Conservation (phyloP, 192 early-diverging fungal genomes). For the Coemansia sp. region DNA sequence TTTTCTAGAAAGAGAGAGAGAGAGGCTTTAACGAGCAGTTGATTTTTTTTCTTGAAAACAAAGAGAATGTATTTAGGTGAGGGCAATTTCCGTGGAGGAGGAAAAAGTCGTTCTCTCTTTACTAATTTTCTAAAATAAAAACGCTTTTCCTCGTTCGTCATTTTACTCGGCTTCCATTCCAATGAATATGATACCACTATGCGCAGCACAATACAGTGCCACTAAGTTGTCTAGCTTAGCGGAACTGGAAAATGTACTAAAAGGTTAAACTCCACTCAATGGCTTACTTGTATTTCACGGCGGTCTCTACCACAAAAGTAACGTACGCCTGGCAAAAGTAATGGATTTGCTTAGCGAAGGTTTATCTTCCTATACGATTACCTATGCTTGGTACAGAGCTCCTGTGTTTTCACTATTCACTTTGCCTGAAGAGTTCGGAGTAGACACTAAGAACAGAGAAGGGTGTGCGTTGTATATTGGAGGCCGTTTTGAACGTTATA, state of each 20-base stretch:
- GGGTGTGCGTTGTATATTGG: background rate
- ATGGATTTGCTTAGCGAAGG: background rate
- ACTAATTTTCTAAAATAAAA: background rate
- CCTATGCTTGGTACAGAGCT: background rate
- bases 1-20: too few relatives aligned
- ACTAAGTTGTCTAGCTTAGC: background rate
- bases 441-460: background rate
- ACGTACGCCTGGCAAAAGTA: background rate
- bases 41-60: background rate
- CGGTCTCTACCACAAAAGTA: background rate
- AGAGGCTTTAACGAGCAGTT: too few relatives aligned
- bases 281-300: background rate
- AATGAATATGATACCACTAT: background rate
- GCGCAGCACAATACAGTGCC: background rate
- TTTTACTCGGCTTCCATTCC: background rate
- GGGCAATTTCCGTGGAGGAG: background rate
- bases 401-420: background rate
- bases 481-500: background rate
- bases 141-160: background rate
- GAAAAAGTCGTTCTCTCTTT: too few relatives aligned
- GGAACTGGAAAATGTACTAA: background rate
- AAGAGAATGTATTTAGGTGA: background rate
- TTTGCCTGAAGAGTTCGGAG: background rate
- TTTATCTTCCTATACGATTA: background rate
- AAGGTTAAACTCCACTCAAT: background rate